Evolutionary conservation across 2,329 filamentous ascomycete genomes (phyloP).

Genomic region (Myriangium duriaei): DNA sequence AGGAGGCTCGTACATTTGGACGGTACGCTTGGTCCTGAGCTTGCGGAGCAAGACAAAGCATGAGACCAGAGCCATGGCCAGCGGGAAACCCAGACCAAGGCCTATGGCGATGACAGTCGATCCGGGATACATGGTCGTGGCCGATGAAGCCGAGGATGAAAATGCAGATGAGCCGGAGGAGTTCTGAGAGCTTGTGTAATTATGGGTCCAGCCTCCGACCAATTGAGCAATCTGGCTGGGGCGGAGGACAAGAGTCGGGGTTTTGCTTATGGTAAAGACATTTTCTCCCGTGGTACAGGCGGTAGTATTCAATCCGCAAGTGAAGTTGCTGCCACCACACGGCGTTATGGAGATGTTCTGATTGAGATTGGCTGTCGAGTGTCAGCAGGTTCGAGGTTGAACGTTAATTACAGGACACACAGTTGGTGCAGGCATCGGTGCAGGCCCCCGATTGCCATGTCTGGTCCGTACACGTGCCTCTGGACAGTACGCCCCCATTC

Average conservation of each 20-base stretch:
- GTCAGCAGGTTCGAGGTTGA: constrained; percentile 8
- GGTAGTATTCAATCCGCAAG: constrained; percentile 18
- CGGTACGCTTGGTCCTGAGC: constrained; percentile 15
- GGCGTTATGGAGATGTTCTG: constrained; percentile 8
- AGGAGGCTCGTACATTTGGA: constrained; percentile 22
- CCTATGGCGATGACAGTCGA: constrained; percentile 18
- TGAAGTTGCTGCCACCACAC: constrained; percentile 18
- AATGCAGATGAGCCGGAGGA: constrained; percentile 10
- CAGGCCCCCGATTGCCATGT: constrained; percentile 20
- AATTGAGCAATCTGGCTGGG: constrained; percentile 19
- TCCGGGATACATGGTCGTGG: constrained; percentile 12
- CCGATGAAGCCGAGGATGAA: constrained; percentile 4
- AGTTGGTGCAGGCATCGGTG: constrained; percentile 19
- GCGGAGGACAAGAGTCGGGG: constrained; percentile 16
- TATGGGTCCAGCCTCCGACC: constrained; percentile 14
- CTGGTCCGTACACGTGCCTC: constrained; percentile 22
- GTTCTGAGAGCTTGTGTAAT: constrained; percentile 13
- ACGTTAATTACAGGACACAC: constrained; percentile 1
- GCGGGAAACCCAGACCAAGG: constrained; percentile 18
- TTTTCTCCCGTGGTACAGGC: constrained; percentile 15
- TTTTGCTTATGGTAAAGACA: constrained; percentile 17
- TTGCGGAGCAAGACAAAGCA: constrained; percentile 15
- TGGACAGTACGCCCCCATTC: constrained; percentile 18
- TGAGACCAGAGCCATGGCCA: constrained; percentile 17
- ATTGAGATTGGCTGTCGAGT: constrained; percentile 8